phyloP scores from a whole-genome alignment of 1,284 basidiomycete genomes.

The Lentinula novae-zelandiae region DNA sequence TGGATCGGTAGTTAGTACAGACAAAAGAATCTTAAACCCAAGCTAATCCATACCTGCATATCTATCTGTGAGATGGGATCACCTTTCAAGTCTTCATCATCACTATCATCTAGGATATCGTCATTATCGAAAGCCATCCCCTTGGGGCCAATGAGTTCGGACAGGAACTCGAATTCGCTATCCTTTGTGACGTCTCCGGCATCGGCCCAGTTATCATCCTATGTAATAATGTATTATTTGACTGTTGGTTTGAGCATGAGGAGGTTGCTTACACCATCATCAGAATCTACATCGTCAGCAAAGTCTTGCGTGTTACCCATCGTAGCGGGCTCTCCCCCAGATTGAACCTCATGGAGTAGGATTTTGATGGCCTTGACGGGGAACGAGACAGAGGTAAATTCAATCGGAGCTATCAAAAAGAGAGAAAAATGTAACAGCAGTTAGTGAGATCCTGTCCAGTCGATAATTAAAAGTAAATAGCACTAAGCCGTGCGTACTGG shows the following conservation, averaged over 20 bases:
- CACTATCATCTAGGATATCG: conserved; percentile 61
- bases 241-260: background rate
- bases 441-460: background rate
- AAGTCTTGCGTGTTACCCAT: conserved; percentile 48
- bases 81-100: conserved; percentile 83
- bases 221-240: background rate
- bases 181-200: conserved; percentile 52
- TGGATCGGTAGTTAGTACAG: conserved; percentile 25
- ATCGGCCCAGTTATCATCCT: conserved; percentile 89
- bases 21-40: background rate
- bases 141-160: conserved; percentile 66
- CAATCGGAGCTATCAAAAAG: conserved; percentile 62
- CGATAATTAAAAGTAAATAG: conserved; percentile 7
- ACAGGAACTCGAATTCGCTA: conserved; percentile 65
- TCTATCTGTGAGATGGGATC: conserved; percentile 90
- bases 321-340: conserved; percentile 64
- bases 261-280: conserved; percentile 64
- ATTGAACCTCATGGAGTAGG: conserved; percentile 79
- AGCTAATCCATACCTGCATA: conserved; percentile 62
- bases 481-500: conserved; percentile 50
- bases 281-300: conserved; percentile 57
- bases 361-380: conserved; percentile 90
- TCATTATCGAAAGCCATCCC: conserved; percentile 71
- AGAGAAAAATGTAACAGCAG: conserved; percentile 1
- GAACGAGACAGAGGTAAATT: conserved; percentile 86